Evolutionary conservation across 2,329 filamentous ascomycete genomes (phyloP), one percentile per base, ranked within the genome.

Genomic region (Penicillium sp.): DNA sequence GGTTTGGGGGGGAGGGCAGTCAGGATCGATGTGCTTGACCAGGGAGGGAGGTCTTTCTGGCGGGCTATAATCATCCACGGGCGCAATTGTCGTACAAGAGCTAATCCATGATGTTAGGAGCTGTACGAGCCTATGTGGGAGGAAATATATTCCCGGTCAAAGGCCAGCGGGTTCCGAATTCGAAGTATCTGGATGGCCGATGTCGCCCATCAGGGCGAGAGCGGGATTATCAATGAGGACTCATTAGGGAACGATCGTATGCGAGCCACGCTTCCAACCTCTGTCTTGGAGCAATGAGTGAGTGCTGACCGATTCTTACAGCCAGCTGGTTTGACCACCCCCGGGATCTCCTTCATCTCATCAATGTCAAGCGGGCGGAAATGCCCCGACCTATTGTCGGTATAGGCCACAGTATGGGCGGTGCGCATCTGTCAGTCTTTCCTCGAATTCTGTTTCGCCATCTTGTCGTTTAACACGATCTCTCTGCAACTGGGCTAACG

Each of bases 41-140:
- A 11, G 12, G 3, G 28, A 11, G 29, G 9, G 27, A 26, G 27
- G 5, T 9, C 12, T 25, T 26, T 13, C 9, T 35, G 18, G 39
- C 40, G 27, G 13, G 9, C 4, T 25, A 3, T 18, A 18, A n/a
- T 42, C 25, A 2, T 4, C 13, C 18, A 4, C 11, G 7, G 39
- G 40, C 29, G 33, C 42, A 37, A 27, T 29, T 26, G 13, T 13
- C 11, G 4, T 13, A 25, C 26, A 12, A 3, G 29, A 37, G 7
- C 6, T 49, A 57, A 33, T 59, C 48, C 5, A 12, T 28, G 34
- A 36, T 9, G 3, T 11, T 53, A 90, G 86, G 91, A 97, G 74
- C 71, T 96, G 2, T 96, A 96, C 64, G 90, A 96, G 61, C 87
- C 91, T 0, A 73, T 96, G 0, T 96, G 90, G 86, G 88, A 91